A percentile compares a stretch with the other conserved stretches of the same genome.
These are phyloP conservation scores for Phyllosticta paracitricarpa DNA, from an alignment of 2,329 filamentous ascomycete species.

Conservation along the genomic window DNA sequence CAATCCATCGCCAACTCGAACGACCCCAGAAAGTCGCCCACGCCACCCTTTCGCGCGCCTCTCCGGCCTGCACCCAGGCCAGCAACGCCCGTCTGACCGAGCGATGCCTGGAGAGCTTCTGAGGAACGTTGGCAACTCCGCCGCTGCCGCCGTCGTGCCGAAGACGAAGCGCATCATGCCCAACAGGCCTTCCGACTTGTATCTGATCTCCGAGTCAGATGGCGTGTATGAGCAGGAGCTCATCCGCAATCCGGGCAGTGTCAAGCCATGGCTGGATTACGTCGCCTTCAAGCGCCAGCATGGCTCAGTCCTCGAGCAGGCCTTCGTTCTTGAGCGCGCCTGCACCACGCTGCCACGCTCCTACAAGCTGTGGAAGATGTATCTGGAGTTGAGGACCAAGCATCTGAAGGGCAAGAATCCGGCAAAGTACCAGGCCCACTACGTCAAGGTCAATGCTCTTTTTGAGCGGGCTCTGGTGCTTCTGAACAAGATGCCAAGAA, in stretches of 20 bases:
- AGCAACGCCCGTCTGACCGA: constrained; percentile 20
- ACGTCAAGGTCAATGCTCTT: constrained; percentile 84
- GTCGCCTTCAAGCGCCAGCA: constrained; percentile 83
- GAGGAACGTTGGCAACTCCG: constrained; percentile 22
- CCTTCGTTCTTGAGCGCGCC: constrained; percentile 79
- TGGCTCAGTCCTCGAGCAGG: constrained; percentile 76
- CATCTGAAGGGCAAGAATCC: constrained; percentile 78
- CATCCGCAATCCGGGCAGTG: constrained; percentile 69
- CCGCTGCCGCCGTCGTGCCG: constrained; percentile 10
- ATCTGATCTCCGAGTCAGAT: constrained; percentile 67
- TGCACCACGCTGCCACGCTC: constrained; percentile 83
- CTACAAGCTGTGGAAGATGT: constrained; percentile 98
- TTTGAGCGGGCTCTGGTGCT: constrained; percentile 89
- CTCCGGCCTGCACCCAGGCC: constrained; percentile 20
- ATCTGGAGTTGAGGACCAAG: constrained; percentile 72
- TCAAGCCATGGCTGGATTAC: constrained; percentile 93
- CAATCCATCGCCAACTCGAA: not conserved
- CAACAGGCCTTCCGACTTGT: constrained; percentile 28
- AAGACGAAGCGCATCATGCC: constrained; percentile 18
- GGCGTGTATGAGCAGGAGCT: constrained; percentile 95
- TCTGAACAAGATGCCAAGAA: constrained; percentile 95
- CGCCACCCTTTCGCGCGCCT: constrained; percentile 10
- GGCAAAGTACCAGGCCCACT: constrained; percentile 68
- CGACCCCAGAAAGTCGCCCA: not conserved
- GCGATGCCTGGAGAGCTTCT: constrained; percentile 36